Evolutionary conservation across 1,284 basidiomycete genomes (phyloP), one percentile per base, ranked within the genome.

Genomic region (Abortiporus biennis): DNA sequence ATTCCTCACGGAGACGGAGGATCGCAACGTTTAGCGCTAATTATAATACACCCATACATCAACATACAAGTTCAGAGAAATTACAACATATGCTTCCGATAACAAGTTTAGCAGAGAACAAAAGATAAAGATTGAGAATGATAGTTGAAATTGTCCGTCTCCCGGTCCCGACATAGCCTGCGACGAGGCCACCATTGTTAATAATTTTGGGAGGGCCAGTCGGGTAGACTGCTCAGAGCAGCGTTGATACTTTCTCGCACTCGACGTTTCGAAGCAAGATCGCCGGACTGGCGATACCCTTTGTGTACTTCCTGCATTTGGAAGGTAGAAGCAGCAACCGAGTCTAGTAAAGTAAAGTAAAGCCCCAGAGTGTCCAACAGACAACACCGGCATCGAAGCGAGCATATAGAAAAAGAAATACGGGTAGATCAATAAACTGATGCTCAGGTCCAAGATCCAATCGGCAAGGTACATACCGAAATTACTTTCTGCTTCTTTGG

Each of bases 191-290:
- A 25, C 8, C 13, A 32, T 39, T 13, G 15, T 36, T 36, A 58
- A 40, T 52, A 52, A 15, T 42, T 44, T 17, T 49, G 52, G 2
- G 62, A 51, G 0, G 66, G 66, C 56, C 59, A 67, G 30, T 68
- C 65, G 3, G 66, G 66, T 11, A 68, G 50, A 32, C 53, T 56
- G 5, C 38, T 48, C 6, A 68, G 50, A 3, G 66, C 64, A 6
- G 65, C 65, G 47, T 68, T 68, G 51, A 64, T 60, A 19, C 59
- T 55, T 47, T 68, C 65, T 13, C 64, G 59, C 4, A 68, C 66
- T 12, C 66, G 61, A n/a, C 60, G 55, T 47, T 63, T 64, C 38
- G 61, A 63, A 11, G 65, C 63, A 16, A 61, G 36, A 43, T 68
- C 66, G 27, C 56, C 53, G n/a, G 65, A 67, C 42, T 64, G 64